Evolutionary conservation across 2,329 filamentous ascomycete species (phyloP), one percentile per base, ranked within the genome.

Genomic region (Pyrenochaeta sp.): DNA sequence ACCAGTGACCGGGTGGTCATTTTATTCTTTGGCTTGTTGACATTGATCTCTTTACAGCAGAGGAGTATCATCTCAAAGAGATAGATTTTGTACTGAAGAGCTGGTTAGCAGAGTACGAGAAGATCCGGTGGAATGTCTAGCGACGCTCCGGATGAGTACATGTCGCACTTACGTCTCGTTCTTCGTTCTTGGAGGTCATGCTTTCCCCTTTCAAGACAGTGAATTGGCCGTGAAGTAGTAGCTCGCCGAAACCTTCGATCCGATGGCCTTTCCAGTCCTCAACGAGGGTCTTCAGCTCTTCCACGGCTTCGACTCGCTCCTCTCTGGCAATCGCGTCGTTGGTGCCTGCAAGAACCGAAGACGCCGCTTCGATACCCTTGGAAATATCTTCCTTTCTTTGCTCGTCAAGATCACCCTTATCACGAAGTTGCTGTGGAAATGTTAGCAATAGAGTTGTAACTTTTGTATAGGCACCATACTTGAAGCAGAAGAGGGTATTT

Each of bases 211-310:
- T 97, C 21, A 96, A 78, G 27, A 99, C 93, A 1, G 89, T 91
- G 72, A 96, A 96, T 20, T 91, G 88, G 22, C 94, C 94, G 59
- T 95, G 89, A 17, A 96, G 79, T 21, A 99, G 79, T 14, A 99
- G 77, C 40, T 91, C 88, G 27, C 94, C 94, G 61, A 99, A 96
- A n/a, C 88, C 84, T 50, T 95, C 89, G 19, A 96, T 86, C 47
- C 87, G 85, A 67, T 97, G 89, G 38, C 88, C 89, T 72, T 96
- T 97, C 94, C 94, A 99, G 69, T 99, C 94, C 64, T 97, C 94
- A 1, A 99, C 93, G 36, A 94, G 81, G 40, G 75, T 75, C 47
- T 87, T 85, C 18, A 99, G 79, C 47, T 97, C 94, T 48, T 88
- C 84, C 7, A 96, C 77, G 5, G 92, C 91, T 63, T 94, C 89